phyloP scores from a whole-genome alignment of 1,139 yeast species.

The Taiozyma onychis region DNA sequence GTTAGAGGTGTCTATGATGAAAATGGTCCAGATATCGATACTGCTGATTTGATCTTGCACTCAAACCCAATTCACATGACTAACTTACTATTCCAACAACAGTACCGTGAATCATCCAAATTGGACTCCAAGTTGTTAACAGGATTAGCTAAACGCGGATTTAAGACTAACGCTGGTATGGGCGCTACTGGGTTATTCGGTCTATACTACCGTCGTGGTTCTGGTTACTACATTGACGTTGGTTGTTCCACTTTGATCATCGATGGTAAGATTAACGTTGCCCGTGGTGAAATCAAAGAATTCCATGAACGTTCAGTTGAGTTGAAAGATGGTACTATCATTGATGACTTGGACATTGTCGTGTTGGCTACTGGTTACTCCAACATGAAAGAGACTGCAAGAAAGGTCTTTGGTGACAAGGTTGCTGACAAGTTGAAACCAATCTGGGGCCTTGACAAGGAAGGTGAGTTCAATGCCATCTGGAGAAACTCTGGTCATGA shows the following conservation, averaged over 20 bases:
- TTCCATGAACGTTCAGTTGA: conserved; percentile 34
- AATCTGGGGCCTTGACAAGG: conserved; percentile 34
- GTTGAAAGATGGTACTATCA: conserved; percentile 32
- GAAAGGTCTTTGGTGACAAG: conserved; percentile 30
- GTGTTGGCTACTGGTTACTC: conserved; percentile 42
- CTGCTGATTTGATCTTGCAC: conserved; percentile 33
- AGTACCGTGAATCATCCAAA: conserved; percentile 27
- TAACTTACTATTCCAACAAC: conserved; percentile 30
- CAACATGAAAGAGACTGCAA: conserved; percentile 37
- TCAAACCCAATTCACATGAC: conserved; percentile 30
- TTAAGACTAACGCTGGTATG: conserved; percentile 36
- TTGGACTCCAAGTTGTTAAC: conserved; percentile 29
- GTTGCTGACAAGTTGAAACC: conserved; percentile 30
- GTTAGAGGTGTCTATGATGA: conserved; percentile 31
- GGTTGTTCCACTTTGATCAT: conserved; percentile 36
- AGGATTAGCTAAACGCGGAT: conserved; percentile 31
- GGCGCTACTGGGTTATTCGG: conserved; percentile 39
- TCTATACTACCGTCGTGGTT: conserved; percentile 36
- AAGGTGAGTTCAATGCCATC: conserved; percentile 33
- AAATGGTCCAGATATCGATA: conserved; percentile 32
- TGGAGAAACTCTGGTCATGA: conserved; percentile 35
- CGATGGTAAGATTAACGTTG: conserved; percentile 33
- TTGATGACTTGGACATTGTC: conserved; percentile 33
- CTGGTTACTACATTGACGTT: conserved; percentile 42
- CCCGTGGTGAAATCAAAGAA: conserved; percentile 31